phyloP scores from a whole-genome alignment of 2,329 filamentous ascomycete genomes.

The Nothophaeocryptopus gaeumannii region DNA sequence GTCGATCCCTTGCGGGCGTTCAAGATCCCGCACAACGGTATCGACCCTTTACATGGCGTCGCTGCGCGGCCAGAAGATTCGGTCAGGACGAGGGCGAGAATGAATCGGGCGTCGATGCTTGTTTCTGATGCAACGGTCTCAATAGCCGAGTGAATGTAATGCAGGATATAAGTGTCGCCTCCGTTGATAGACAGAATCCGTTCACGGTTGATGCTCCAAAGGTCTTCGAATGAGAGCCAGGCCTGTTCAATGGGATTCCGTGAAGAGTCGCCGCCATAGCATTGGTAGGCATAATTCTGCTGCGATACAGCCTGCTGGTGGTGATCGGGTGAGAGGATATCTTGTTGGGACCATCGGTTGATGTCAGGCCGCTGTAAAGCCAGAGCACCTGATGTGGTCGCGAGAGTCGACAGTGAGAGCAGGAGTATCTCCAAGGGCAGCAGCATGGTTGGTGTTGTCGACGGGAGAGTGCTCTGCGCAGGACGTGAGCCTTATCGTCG shows the following conservation, averaged over 20 bases:
- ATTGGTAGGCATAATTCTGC: slow-evolving; percentile 13
- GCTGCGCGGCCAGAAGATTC: slow-evolving; percentile 19
- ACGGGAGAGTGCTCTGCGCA: no score
- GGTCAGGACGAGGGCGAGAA: slow-evolving; percentile 26
- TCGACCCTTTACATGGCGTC: slow-evolving; percentile 16
- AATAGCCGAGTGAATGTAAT: slow-evolving; percentile 21
- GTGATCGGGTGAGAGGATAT: not conserved
- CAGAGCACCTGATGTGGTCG: not conserved
- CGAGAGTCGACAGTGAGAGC: not conserved
- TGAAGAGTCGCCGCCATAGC: slow-evolving; percentile 14
- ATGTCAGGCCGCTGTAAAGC: not conserved
- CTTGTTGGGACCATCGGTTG: not conserved
- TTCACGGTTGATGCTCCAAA: slow-evolving; percentile 25
- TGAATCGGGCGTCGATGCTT: slow-evolving; percentile 19
- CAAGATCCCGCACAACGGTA: slow-evolving; percentile 22
- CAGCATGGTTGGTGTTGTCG: slow-evolving; percentile 2
- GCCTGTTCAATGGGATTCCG: not conserved
- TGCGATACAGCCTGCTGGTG: not conserved
- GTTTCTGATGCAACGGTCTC: slow-evolving; percentile 11
- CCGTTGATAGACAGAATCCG: slow-evolving; percentile 20
- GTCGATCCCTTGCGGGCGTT: slow-evolving; percentile 14
- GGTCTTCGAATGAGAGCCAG: slow-evolving; percentile 19
- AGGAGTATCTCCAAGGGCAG: slow-evolving; percentile 4
- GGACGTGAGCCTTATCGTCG: no score
- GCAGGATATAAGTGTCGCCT: slow-evolving; percentile 22